Base-by-base conservation (phyloP, 495 filamentous ascomycete species). In the Penicillium chermesinum region DNA sequence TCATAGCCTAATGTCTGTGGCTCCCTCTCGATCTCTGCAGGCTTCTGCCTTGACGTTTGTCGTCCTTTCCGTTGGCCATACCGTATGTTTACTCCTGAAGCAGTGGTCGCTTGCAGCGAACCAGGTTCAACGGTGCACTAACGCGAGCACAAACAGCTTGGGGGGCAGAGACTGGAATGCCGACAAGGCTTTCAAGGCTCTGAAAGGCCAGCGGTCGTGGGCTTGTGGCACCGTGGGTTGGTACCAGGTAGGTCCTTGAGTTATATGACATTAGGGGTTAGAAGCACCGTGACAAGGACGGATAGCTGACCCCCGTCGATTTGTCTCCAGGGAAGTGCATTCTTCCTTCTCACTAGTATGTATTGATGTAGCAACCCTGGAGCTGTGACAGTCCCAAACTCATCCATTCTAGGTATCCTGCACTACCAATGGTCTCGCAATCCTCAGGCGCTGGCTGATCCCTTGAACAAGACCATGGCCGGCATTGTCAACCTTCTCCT, bases 371-470 rank as follows among this genome's bases (percentile, higher is more conserved):
- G 16, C 6, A 14, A 38, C 17, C 6, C 38, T 21, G 18, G 10
- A 3, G 7, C n/a, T n/a, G n/a, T n/a, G n/a, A n/a, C n/a, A n/a
- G n/a, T n/a, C 9, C 25, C 10, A 2, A 13, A 16, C 30, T 40
- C 19, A 34, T 14, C 6, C 17, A 22, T 15, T 15, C 16, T 18
- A 64, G 63, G 51, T 32, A 49, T 66, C 16, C 49, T 66, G n/a
- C 61, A 66, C 44, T 66, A 62, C 45, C 59, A 60, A 36, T 66
- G 63, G 63, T 54, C 63, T 18, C 42, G 37, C 7, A 42, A 64
- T 41, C 56, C 63, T 1, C 16, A 41, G 13, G 49, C 50, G 5
- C 54, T 66, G 4, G 48, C 50, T n/a, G 59, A 64, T 32, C 61
- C 63, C 8, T 16, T 59, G 13, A 64, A 58, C 48, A 66, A 64